A percentile compares a stretch with the other conserved stretches of the same genome.
phyloP scores from a whole-genome alignment of 31 red algal genomes.

The Endocladia muricata region DNA sequence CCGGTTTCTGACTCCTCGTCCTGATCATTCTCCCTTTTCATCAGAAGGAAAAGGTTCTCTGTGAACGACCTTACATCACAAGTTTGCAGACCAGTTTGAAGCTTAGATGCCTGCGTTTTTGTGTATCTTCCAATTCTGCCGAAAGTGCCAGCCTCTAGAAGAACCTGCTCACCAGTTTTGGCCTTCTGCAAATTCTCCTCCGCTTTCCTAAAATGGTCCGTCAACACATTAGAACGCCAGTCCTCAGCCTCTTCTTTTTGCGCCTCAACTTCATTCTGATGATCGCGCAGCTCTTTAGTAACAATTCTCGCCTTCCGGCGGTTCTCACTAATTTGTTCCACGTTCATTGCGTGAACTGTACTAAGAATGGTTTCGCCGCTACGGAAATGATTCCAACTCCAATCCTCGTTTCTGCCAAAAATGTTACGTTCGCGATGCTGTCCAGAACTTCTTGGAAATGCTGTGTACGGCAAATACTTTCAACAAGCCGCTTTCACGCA shows the following conservation, averaged over 20 bases:
- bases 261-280: conserved; percentile 60
- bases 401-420: no score
- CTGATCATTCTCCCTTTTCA: conserved; percentile 17
- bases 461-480: no score
- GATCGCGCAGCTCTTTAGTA: conserved; percentile 55
- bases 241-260: conserved; percentile 58
- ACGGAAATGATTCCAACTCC: no score
- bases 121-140: conserved; percentile 35
- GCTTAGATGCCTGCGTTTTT: conserved; percentile 47
- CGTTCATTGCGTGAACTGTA: neutral
- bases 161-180: conserved; percentile 43
- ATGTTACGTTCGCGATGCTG: no score
- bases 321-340: conserved; percentile 13
- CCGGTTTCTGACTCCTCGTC: neutral
- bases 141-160: conserved; percentile 61
- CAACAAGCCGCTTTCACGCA: no score
- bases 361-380: no score
- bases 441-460: no score
- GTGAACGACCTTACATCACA: conserved; percentile 54
- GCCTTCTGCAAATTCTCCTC: conserved; percentile 38
- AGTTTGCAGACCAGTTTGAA: conserved; percentile 52
- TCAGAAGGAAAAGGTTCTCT: conserved; percentile 44
- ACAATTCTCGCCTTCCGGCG: conserved; percentile 45
- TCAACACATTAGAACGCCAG: conserved; percentile 46
- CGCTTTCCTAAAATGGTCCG: conserved; percentile 49